Conservation (phyloP, 805 yeast genomes). For the Hanseniaspora nectarophila region DNA sequence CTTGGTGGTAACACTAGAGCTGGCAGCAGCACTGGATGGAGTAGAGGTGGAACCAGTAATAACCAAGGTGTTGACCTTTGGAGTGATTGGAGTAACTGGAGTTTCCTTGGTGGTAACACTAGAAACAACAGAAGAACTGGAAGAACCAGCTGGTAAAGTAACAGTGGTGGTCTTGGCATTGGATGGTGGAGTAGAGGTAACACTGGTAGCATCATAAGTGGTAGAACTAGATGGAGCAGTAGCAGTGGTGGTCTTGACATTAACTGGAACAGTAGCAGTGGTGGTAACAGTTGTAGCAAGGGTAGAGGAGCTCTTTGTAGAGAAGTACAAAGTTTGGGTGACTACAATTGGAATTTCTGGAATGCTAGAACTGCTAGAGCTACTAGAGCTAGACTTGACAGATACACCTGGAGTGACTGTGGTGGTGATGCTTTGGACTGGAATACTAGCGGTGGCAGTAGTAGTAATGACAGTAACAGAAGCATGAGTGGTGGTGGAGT, state of each 20-base stretch:
- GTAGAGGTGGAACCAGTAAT: too few species aligned
- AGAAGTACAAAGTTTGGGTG: conserved; percentile 11
- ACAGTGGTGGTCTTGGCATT: too few species aligned
- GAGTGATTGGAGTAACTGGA: too few species aligned
- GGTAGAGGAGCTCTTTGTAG: conserved; percentile 15
- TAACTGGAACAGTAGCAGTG: not conserved
- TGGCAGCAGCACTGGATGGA: conserved; percentile 14
- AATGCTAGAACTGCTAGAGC: conserved; percentile 14
- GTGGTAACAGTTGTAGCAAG: conserved; percentile 13
- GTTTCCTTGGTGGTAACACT: too few species aligned
- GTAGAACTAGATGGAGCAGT: conserved; percentile 14
- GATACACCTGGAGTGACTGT: conserved; percentile 14
- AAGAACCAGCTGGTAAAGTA: too few species aligned
- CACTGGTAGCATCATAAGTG: conserved; percentile 16
- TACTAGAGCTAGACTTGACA: conserved; percentile 14
- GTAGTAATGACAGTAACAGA: conserved; percentile 15
- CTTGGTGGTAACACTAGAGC: not conserved
- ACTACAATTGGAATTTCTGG: not conserved
- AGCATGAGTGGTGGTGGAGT: conserved; percentile 13
- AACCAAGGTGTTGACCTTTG: too few species aligned
- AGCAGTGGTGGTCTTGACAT: conserved; percentile 17
- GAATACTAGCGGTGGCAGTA: not conserved
- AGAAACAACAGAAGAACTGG: too few species aligned
- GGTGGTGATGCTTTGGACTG: conserved; percentile 16
- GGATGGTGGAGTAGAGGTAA: too few species aligned